Evolutionary conservation across 768 basidiomycete genomes (phyloP), one percentile per base, ranked within the genome.

Genomic region (Agaricus subrufescens): DNA sequence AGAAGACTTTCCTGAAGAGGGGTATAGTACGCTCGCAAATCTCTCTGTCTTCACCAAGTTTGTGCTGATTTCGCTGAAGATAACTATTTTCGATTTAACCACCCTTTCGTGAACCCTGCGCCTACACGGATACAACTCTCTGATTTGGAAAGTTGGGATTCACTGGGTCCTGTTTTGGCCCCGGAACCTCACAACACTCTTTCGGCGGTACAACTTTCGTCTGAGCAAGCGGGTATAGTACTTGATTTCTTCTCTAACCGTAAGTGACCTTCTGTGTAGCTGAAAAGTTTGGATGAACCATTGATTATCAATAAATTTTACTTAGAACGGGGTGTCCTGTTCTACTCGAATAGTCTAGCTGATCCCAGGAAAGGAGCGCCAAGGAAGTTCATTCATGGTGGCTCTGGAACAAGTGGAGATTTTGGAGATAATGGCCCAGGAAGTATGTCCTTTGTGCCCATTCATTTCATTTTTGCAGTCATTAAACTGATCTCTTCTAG

Each of bases 321-420:
- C 52, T 11, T 58, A 90, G 89, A 91, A 67, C 80, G 78, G 7
- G 88, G 88, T 12, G 77, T 87, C 39, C 88, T 89, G 79, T 84
- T 89, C 62, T 90, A 90, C 65, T 78, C 86, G 2, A 83, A 85
- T 64, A 81, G 79, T 48, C 69, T 80, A 52, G 71, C 83, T 11
- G 69, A 76, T 48, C 67, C 73, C 15, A 65, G 69, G 15, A 76
- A 73, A 12, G 82, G 79, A 14, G 80, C 82, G 19, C 19, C 19
- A 31, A 76, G 85, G 46, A 89, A 90, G 75, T 81, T 79, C 67
- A 86, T 88, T 39, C 89, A 91, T 62, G 87, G 88, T 15, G 87
- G 88, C 2, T 82, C 80, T 15, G 87, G 87, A 25, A 68, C 71
- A 19, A 69, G 65, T 46, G 81, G 75, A 19, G 19, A 19, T 27